Percentiles rank a stretch among this genome's conserved stretches.
These are phyloP conservation scores for Lactarius psammicola DNA, from an alignment of 768 basidiomycete genomes.

Conservation along the genomic window DNA sequence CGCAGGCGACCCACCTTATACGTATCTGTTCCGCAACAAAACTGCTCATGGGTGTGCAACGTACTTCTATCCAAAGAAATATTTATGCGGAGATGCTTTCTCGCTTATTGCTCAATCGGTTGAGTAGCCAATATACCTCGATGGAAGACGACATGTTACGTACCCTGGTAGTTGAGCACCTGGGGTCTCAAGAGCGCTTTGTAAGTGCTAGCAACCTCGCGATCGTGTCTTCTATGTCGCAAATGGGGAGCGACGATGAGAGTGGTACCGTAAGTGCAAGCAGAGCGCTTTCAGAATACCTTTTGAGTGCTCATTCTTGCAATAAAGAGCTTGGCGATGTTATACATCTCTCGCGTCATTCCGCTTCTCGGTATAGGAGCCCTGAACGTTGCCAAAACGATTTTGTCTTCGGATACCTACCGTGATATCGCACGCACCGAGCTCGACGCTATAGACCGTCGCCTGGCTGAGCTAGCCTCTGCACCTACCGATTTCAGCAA, in stretches of 20 bases:
- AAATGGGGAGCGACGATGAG: constrained; percentile 15
- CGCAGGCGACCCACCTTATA: constrained; percentile 42
- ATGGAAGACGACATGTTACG: constrained; percentile 19
- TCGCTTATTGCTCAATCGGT: constrained; percentile 24
- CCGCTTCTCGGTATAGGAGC: constrained; percentile 33
- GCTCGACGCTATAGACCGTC: constrained; percentile 15
- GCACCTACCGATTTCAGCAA: not conserved
- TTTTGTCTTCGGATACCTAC: constrained; percentile 4
- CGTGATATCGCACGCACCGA: constrained; percentile 16
- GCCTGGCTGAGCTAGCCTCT: constrained; percentile 17
- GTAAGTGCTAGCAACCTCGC: constrained; percentile 20
- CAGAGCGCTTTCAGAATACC: not conserved
- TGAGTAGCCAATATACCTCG: constrained; percentile 7
- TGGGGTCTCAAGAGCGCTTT: constrained; percentile 2
- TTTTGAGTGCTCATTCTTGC: not conserved
- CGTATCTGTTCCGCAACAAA: constrained; percentile 37
- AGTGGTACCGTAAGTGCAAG: constrained; percentile 23
- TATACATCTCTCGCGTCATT: constrained; percentile 38
- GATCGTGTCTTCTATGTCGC: constrained; percentile 18
- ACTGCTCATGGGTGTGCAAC: constrained; percentile 23
- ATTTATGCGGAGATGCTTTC: constrained; percentile 22
- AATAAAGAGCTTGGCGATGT: constrained; percentile 30
- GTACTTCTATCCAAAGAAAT: not conserved
- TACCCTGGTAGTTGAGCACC: constrained; percentile 3
- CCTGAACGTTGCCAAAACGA: constrained; percentile 30